Conservation (phyloP, 2,329 filamentous ascomycete genomes). For the Diplodia intermedia region DNA sequence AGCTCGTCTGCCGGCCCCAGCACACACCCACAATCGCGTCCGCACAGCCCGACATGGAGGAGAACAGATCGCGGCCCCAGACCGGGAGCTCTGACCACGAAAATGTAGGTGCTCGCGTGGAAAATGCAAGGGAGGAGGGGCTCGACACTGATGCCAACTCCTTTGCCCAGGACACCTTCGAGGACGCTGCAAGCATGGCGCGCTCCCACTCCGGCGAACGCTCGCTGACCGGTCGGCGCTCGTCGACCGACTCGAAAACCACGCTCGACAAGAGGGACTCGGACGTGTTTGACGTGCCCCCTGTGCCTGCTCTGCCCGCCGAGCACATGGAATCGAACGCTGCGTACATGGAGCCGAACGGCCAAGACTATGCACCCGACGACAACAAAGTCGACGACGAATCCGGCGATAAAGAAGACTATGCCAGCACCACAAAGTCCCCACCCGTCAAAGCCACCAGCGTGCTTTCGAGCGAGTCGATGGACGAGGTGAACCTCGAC, state of each 20-base stretch:
- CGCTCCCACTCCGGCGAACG: slow-evolving; percentile 56
- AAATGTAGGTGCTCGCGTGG: slow-evolving; percentile 28
- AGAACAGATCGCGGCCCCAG: slow-evolving; percentile 23
- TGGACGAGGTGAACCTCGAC: slow-evolving; percentile 71
- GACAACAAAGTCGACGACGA: slow-evolving; percentile 42
- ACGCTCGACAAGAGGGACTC: slow-evolving; percentile 39
- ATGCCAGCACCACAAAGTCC: slow-evolving; percentile 31
- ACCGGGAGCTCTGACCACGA: slow-evolving; percentile 32
- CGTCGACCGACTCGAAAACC: slow-evolving; percentile 21
- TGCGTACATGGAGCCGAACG: slow-evolving; percentile 24
- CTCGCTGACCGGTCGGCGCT: slow-evolving; percentile 58
- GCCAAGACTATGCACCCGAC: slow-evolving; percentile 36
- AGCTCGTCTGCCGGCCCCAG: slow-evolving; percentile 1
- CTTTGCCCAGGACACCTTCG: slow-evolving; percentile 71
- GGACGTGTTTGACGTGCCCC: slow-evolving; percentile 39
- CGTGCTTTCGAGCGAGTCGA: slow-evolving; percentile 49
- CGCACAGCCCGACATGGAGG: slow-evolving; percentile 22
- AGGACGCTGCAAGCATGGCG: slow-evolving; percentile 75
- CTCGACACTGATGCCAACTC: slow-evolving; percentile 31
- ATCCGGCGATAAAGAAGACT: slow-evolving; percentile 37
- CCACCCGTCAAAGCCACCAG: slow-evolving; percentile 21
- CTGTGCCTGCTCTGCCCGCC: slow-evolving; percentile 19
- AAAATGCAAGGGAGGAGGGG: slow-evolving; percentile 31
- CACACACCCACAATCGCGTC: background rate
- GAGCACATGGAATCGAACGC: slow-evolving; percentile 20